Conservation (phyloP, 2,329 filamentous ascomycete species). For the Monosporascus sp. region DNA sequence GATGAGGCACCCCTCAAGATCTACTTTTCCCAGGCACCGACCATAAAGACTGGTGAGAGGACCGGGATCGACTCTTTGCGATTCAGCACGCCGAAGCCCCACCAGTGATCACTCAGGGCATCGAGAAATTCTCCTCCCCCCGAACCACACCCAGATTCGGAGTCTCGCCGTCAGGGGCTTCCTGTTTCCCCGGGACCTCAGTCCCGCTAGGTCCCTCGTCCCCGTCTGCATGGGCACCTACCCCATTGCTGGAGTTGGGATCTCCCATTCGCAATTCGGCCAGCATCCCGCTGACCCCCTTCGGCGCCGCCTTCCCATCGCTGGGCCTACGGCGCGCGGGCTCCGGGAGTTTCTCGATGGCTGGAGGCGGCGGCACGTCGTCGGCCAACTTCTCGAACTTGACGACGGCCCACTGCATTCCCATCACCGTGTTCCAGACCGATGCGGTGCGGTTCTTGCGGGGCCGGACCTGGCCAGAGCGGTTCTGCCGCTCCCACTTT, state of each 20-base stretch:
- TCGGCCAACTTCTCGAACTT: slow-evolving; percentile 15
- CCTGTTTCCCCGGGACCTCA: slow-evolving; percentile 32
- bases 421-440: slow-evolving; percentile 10
- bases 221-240: not conserved
- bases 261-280: slow-evolving; percentile 11
- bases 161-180: too few relatives aligned
- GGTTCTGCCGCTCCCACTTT: slow-evolving; percentile 22
- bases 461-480: slow-evolving; percentile 9
- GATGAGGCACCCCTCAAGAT: too few relatives aligned
- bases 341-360: slow-evolving; percentile 14
- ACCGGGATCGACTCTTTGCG: too few relatives aligned
- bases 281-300: slow-evolving; percentile 11
- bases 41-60: too few relatives aligned
- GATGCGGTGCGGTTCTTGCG: slow-evolving; percentile 1
- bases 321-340: not conserved
- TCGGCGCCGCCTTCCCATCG: not conserved
- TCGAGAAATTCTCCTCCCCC: not conserved
- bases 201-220: not conserved
- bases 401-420: slow-evolving; percentile 20
- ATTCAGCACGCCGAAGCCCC: too few relatives aligned
- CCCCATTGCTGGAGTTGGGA: not conserved
- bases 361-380: slow-evolving; percentile 10
- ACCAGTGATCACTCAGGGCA: not conserved
- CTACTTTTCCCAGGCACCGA: too few relatives aligned
- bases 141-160: not conserved